phyloP scores from a whole-genome alignment of 2,329 filamentous ascomycete species.

The Xylariaceae sp. region DNA sequence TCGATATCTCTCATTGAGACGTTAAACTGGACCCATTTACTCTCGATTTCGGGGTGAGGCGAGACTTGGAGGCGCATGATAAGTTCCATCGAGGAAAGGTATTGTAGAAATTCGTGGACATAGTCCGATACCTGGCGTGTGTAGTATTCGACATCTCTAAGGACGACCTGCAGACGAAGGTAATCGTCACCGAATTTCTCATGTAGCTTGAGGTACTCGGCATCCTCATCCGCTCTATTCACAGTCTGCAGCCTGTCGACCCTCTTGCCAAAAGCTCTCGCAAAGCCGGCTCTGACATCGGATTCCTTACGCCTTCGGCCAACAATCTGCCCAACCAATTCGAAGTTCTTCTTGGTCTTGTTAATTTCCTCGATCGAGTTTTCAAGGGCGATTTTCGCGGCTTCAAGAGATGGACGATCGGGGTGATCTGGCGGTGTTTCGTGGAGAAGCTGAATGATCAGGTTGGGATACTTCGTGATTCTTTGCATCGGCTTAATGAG shows the following conservation, averaged over 20 bases:
- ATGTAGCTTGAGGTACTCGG: constrained; percentile 71
- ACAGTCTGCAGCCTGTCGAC: constrained; percentile 76
- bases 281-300: constrained; percentile 76
- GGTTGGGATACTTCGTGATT: constrained; percentile 85
- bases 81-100: constrained; percentile 75
- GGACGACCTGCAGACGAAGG: constrained; percentile 83
- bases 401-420: constrained; percentile 61
- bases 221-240: constrained; percentile 64
- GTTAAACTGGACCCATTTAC: constrained; percentile 90
- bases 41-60: constrained; percentile 77
- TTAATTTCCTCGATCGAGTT: constrained; percentile 81
- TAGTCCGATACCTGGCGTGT: constrained; percentile 74
- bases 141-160: constrained; percentile 91
- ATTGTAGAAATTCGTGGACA: constrained; percentile 74
- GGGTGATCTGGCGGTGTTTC: constrained; percentile 79
- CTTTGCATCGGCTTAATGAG: constrained; percentile 95
- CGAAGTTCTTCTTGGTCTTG: constrained; percentile 89
- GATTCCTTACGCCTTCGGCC: constrained; percentile 81
- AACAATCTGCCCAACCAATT: constrained; percentile 86
- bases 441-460: constrained; percentile 74
- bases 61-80: constrained; percentile 69
- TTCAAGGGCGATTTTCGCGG: constrained; percentile 50
- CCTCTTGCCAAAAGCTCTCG: constrained; percentile 83
- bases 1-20: constrained; percentile 82
- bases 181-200: constrained; percentile 91